Conservation (phyloP, 73 alveolate genomes). For the Uronychia setigera region DNA sequence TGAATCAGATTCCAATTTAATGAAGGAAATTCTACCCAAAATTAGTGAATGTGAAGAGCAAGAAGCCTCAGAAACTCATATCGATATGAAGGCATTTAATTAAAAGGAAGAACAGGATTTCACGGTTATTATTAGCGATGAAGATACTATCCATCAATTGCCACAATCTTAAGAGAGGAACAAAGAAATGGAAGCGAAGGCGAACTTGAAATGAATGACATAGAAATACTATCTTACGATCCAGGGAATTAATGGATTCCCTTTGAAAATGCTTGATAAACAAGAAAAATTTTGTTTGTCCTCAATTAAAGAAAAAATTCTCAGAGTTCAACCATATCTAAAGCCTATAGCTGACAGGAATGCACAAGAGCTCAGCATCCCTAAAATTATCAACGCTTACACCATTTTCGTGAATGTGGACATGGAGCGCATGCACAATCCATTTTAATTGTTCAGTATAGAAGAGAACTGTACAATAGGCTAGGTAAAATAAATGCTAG, state of each 20-base stretch:
- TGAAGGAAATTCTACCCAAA: not conserved
- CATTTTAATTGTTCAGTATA: not conserved
- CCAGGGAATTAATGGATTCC: not conserved
- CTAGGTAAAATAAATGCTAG: no score
- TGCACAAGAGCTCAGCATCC: not conserved
- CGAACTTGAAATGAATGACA: not conserved
- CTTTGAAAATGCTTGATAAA: not conserved
- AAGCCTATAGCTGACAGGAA: not conserved
- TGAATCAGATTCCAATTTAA: no score
- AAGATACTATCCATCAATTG: no score
- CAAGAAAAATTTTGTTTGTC: not conserved
- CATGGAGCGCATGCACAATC: not conserved
- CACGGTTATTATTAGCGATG: not conserved
- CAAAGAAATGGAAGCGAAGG: no score
- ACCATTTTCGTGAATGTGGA: not conserved
- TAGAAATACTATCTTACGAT: not conserved
- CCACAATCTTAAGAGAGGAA: no score
- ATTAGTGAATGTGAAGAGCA: not conserved
- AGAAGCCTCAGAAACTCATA: no score
- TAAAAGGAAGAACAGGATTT: not conserved
- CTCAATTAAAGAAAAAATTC: not conserved
- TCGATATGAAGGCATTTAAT: no score
- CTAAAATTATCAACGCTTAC: not conserved
- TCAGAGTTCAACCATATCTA: not conserved
- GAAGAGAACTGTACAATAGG: no score